Evolutionary conservation across 2,329 filamentous ascomycete species (phyloP).

Genomic region (Daldinia eschscholtzii): DNA sequence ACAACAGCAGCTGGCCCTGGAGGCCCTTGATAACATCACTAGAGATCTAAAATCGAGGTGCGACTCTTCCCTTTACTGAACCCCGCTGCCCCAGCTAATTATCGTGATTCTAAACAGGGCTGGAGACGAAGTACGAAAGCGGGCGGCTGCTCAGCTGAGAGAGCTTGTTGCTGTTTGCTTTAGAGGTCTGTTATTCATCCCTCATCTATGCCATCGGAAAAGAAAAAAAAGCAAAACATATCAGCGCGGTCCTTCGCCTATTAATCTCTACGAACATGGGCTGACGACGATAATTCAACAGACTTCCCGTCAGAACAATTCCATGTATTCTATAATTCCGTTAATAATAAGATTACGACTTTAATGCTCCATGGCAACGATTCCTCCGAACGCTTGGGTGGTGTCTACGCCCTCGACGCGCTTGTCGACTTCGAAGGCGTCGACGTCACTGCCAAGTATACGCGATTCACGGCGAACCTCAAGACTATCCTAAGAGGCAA

Average conservation of each 20-base stretch:
- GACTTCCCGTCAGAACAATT: constrained; percentile 88
- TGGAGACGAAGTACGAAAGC: constrained; percentile 65
- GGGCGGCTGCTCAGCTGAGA: constrained; percentile 66
- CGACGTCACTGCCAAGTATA: constrained; percentile 92
- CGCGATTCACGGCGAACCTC: constrained; percentile 91
- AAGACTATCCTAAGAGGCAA: constrained; percentile 89
- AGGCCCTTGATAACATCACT: constrained; percentile 67
- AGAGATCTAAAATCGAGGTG: constrained; percentile 70
- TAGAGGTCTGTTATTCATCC: constrained; percentile 59
- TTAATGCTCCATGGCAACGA: constrained; percentile 89
- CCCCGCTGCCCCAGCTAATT: constrained; percentile 12
- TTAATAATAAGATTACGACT: constrained; percentile 69
- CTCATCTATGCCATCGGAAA: neutral
- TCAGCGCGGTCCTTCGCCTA: neutral
- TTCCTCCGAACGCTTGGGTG: constrained; percentile 88
- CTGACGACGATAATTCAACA: constrained; percentile 48
- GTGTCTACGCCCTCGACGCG: constrained; percentile 90
- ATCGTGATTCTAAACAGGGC: constrained; percentile 45
- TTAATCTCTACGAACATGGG: neutral
- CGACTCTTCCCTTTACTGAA: constrained; percentile 33
- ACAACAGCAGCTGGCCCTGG: constrained; percentile 66
- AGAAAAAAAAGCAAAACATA: neutral
- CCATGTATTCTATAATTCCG: constrained; percentile 66
- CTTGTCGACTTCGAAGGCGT: constrained; percentile 97
- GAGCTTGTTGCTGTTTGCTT: constrained; percentile 68